Conservation (phyloP, 768 basidiomycete genomes). For the Cubamyces sp. region DNA sequence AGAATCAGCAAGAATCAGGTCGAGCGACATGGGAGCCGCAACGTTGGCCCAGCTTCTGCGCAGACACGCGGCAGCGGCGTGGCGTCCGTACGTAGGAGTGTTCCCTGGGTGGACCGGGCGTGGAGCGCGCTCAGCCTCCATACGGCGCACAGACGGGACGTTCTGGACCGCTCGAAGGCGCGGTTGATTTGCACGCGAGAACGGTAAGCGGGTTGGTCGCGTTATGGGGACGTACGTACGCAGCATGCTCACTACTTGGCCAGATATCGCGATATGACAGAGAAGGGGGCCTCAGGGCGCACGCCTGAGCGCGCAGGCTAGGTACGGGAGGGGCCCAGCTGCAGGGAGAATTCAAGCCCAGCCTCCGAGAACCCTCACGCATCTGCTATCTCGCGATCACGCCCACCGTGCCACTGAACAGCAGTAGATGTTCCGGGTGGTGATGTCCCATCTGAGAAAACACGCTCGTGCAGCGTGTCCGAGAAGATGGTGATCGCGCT, state of each 20-base stretch:
- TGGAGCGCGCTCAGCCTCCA: slow-evolving; percentile 12
- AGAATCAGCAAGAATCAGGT: slow-evolving; percentile 17
- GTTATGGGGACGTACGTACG: slow-evolving; percentile 21
- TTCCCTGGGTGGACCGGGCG: slow-evolving; percentile 7
- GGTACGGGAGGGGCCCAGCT: not conserved
- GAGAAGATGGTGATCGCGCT: slow-evolving; percentile 25
- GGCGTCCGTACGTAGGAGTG: slow-evolving; percentile 20
- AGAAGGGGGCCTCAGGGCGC: slow-evolving; percentile 2
- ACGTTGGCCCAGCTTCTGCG: slow-evolving; percentile 15
- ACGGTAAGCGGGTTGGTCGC: slow-evolving; percentile 13
- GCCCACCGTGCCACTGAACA: slow-evolving; percentile 5
- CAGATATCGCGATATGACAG: slow-evolving; percentile 15
- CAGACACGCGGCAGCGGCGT: slow-evolving; percentile 30
- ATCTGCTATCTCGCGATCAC: slow-evolving; percentile 24
- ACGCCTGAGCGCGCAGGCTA: not conserved
- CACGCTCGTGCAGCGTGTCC: slow-evolving; percentile 23
- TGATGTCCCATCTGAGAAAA: slow-evolving; percentile 29
- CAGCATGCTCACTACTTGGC: slow-evolving; percentile 11
- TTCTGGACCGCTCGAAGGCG: slow-evolving; percentile 21
- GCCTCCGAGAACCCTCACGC: slow-evolving; percentile 12
- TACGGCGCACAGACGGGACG: slow-evolving; percentile 10
- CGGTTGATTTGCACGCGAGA: slow-evolving; percentile 10
- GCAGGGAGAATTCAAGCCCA: slow-evolving; percentile 10
- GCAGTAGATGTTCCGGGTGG: slow-evolving; percentile 17
- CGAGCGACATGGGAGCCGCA: slow-evolving; percentile 15